Evolutionary conservation across 306 rosid species (phyloP), one percentile per base, ranked within the genome.

Genomic region (Parietaria judaica): DNA sequence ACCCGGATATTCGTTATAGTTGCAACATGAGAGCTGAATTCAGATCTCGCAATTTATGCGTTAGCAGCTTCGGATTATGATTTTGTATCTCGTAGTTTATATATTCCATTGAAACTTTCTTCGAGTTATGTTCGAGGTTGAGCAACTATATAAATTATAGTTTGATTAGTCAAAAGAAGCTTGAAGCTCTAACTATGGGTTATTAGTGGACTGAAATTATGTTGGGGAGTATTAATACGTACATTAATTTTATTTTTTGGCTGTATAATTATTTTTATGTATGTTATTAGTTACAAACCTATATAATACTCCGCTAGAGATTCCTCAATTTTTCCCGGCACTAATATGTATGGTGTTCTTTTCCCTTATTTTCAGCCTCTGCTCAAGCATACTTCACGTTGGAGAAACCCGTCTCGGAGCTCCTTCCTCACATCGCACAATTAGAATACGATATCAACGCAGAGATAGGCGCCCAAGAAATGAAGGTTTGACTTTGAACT

Each of bases 321-420:
- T 41, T 5, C 9, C 3, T 0, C 1, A 41, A 41, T 41, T 41
- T 41, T 41, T 41, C 45, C 9, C 7, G 9, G 45, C 45, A 41
- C 9, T 5, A 41, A 8, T 41, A 8, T 41, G 6, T 8, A 41
- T 3, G 45, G 7, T 41, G 45, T 0, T 41, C 9, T 5, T 41
- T 41, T 41, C 45, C 45, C 9, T 41, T 8, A 5, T 41, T 41
- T 78, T 31, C 96, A 92, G 98, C 98, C 55, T 57, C 81, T 55
- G 86, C 81, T 67, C 88, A 92, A 75, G 90, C 83, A 43, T 85
- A 79, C 84, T 83, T 86, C 79, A 79, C 74, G 61, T 83, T 92
- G 73, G 88, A 85, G 67, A 84, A 75, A 70, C 96, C 95, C 11
- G 95, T 84, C 71, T 66, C 70, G 16, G 71, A 92, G 73, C 85